These are phyloP conservation scores for Cichorium intybus DNA, from an alignment of 140 eudicot genomes.

Conservation along the genomic window DNA sequence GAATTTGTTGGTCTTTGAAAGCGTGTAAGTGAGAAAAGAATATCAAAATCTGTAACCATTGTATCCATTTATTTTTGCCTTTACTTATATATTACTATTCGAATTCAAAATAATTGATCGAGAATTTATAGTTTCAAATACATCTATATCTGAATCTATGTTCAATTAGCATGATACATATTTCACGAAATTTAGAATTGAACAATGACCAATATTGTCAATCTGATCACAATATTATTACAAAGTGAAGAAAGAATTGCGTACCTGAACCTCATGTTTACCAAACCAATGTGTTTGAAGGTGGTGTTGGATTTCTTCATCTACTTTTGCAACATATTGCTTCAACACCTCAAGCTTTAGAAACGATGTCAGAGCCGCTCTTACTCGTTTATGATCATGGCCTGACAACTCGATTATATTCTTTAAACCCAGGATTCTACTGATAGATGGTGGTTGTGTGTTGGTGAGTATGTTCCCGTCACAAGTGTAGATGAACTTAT, in stretches of 20 bases:
- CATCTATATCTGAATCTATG: too few relatives aligned
- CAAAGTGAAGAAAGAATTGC: too few relatives aligned
- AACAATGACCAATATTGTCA: too few relatives aligned
- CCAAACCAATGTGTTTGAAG: slow-evolving; percentile 45
- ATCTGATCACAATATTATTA: background rate
- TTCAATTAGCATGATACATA: too few relatives aligned
- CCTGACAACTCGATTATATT: slow-evolving; percentile 42
- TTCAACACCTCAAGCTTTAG: slow-evolving; percentile 55
- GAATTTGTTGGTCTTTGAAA: too few relatives aligned
- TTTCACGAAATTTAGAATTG: too few relatives aligned
- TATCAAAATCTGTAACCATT: too few relatives aligned
- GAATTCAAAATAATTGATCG: too few relatives aligned
- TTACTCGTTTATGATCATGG: slow-evolving; percentile 52
- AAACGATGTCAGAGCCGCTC: slow-evolving; percentile 49
- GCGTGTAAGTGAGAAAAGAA: too few relatives aligned
- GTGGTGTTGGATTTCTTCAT: slow-evolving; percentile 48
- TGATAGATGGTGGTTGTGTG: slow-evolving; percentile 46
- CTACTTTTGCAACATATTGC: slow-evolving; percentile 42
- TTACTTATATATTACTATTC: too few relatives aligned
- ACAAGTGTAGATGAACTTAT: slow-evolving; percentile 49
- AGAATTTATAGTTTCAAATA: too few relatives aligned
- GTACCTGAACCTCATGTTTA: slow-evolving; percentile 34
- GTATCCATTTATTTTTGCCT: too few relatives aligned
- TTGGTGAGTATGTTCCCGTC: slow-evolving; percentile 34
- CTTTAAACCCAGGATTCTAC: slow-evolving; percentile 37